Evolutionary conservation across 495 filamentous ascomycete species (phyloP).

Genomic region (Lasiosphaeris hirsuta): DNA sequence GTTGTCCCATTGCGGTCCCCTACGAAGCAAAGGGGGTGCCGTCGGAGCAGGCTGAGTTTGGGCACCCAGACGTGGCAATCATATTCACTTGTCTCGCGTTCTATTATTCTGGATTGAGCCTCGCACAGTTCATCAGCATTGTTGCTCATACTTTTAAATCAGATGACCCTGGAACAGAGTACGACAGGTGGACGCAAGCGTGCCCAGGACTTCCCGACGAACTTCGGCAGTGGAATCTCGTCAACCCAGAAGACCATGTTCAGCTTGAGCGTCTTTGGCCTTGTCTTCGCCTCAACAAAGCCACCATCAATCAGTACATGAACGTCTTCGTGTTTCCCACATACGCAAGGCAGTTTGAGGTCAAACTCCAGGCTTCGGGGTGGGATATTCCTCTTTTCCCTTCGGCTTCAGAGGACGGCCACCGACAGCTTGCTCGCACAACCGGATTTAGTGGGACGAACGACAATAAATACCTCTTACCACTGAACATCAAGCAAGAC

Average conservation of each 20-base stretch:
- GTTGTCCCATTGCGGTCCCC: slow-evolving; percentile 22
- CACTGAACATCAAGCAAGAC: slow-evolving; percentile 47
- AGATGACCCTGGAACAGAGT: slow-evolving; percentile 45
- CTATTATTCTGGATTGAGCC: neutral
- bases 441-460: slow-evolving; percentile 55
- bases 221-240: slow-evolving; percentile 38
- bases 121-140: slow-evolving; percentile 36
- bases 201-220: no score
- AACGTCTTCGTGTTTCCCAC: slow-evolving; percentile 50
- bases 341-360: slow-evolving; percentile 46
- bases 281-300: no score
- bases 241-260: slow-evolving; percentile 48
- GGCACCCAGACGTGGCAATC: no score
- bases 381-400: slow-evolving; percentile 47
- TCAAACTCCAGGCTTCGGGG: slow-evolving; percentile 47
- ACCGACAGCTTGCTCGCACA: no score
- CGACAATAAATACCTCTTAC: slow-evolving; percentile 46
- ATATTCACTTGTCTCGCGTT: no score
- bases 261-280: no score
- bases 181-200: slow-evolving; percentile 49
- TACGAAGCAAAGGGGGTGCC: no score
- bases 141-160: slow-evolving; percentile 45
- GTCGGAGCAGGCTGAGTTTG: no score
- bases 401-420: neutral
- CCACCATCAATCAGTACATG: slow-evolving; percentile 47